Evolutionary conservation across 169 alveolate genomes (phyloP).

Genomic region (Plasmodium sp.): DNA sequence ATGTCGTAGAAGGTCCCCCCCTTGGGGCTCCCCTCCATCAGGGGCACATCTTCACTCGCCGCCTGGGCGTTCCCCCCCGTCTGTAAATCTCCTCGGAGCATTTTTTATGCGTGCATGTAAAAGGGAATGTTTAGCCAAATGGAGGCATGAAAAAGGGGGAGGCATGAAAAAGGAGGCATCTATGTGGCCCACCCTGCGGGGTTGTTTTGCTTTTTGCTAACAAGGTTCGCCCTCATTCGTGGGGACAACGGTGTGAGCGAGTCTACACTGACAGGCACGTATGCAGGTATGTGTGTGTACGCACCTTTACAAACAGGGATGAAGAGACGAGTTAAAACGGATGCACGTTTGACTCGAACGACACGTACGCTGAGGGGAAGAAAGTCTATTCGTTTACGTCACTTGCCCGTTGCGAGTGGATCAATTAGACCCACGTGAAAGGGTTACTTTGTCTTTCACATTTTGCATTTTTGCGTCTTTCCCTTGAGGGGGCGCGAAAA

Average conservation of each 20-base stretch:
- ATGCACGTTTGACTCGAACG: not conserved
- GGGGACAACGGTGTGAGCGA: not conserved
- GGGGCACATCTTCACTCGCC: constrained; percentile 16
- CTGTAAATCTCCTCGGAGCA: constrained; percentile 14
- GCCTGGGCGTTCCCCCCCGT: not conserved
- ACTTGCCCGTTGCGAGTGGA: not conserved
- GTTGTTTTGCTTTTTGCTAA: not conserved
- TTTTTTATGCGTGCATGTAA: not conserved
- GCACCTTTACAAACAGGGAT: not conserved
- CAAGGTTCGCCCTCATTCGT: not conserved
- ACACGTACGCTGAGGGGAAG: not conserved
- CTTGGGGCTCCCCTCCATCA: constrained; percentile 3
- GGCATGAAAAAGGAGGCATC: not conserved
- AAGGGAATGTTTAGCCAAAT: not conserved
- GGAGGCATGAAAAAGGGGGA: not conserved
- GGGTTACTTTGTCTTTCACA: not conserved
- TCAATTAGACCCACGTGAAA: not conserved
- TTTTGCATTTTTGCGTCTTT: not conserved
- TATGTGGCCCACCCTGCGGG: not conserved
- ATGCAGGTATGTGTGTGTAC: not conserved
- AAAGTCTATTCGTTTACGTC: not conserved
- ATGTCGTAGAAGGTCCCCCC: constrained; percentile 9
- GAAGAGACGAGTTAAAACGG: not conserved
- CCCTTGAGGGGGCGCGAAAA: not conserved
- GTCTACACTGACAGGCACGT: not conserved